Base-by-base conservation (phyloP, 2,329 filamentous ascomycete genomes). In the Cladophialophora carrionii region DNA sequence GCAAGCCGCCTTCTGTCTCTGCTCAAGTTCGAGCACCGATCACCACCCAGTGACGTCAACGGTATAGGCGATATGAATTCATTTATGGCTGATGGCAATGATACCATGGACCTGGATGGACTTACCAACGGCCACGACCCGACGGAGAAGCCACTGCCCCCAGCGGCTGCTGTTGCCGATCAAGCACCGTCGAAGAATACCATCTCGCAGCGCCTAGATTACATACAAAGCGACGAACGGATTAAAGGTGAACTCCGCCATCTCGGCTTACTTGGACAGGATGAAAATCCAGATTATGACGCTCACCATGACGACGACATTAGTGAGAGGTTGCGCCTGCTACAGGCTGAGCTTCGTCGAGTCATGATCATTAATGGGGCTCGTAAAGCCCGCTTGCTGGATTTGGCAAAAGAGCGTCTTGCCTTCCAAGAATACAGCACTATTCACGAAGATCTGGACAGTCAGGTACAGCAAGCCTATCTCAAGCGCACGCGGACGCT, bases 341-440 rank as follows among this genome's bases (percentile, higher is more conserved):
- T 99, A 1, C 95, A 99, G 74, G 83, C 85, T 59, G 88, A 91
- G 58, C 84, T 99, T 2, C 90, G 91, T 70, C 88, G 92, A 65
- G 89, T 95, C 75, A 90, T 90, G 76, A 87, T 96, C 62, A 82
- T 90, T 77, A 99, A 99, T 76, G 94, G 93, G 46, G 92, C 94
- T 4, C 90, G 92, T 68, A 98, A 98, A 78, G 84, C 91, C 6
- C 87, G 93, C 2, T 83, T 99, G 10, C 87, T 91, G 1, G 93
- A 97, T 43, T 84, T 97, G 31, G 91, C 95, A 7, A 90, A 92
- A 72, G 93, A 96, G 76, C 88, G 92, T 70, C 94, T 99, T 87
- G 95, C 95, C 0, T 89, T 95, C 79, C 95, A 99, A 75, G 95
- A 99, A 76, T 99, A 96, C 81, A 90, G 89, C 76, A 97, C 92